These are phyloP conservation scores for Cordyceps fumosorosea DNA, from an alignment of 2,329 filamentous ascomycete species.

Conservation along the genomic window DNA sequence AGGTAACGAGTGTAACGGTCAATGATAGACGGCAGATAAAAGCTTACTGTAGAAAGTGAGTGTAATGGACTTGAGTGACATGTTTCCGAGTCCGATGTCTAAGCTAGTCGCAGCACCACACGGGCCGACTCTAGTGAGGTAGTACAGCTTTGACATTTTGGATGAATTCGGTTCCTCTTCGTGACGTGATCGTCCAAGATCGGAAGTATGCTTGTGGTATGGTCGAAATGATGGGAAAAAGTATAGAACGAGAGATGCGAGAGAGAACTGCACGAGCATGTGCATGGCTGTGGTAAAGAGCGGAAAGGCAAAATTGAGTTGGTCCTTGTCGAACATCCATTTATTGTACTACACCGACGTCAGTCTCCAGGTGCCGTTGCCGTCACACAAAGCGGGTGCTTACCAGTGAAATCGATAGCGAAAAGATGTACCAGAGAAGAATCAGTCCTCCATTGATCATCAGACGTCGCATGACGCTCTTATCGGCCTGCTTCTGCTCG, in stretches of 20 bases:
- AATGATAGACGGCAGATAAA: neutral
- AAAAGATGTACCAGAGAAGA: constrained; percentile 82
- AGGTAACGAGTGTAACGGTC: constrained; percentile 2
- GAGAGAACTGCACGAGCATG: constrained; percentile 88
- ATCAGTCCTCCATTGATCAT: constrained; percentile 77
- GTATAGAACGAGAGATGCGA: constrained; percentile 72
- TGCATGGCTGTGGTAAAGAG: constrained; percentile 92
- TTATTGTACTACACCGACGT: constrained; percentile 87
- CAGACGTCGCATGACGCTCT: constrained; percentile 61
- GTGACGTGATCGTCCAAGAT: constrained; percentile 44
- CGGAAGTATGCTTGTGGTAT: constrained; percentile 39
- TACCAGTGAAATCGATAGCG: constrained; percentile 85
- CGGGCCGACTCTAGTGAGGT: constrained; percentile 82
- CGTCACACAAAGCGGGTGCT: constrained; percentile 29
- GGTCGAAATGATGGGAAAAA: constrained; percentile 79
- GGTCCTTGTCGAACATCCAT: constrained; percentile 92
- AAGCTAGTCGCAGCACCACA: constrained; percentile 89
- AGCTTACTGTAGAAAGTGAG: constrained; percentile 86
- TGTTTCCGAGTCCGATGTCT: constrained; percentile 94
- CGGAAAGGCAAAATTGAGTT: constrained; percentile 87
- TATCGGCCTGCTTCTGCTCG: constrained; percentile 70
- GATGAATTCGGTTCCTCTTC: constrained; percentile 48
- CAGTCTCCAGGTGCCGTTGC: constrained; percentile 11
- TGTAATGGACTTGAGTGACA: constrained; percentile 90
- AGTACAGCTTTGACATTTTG: constrained; percentile 86